A percentile compares a stretch with the other conserved stretches of the same genome.
phyloP scores from a whole-genome alignment of 2,329 filamentous ascomycete genomes.

The Claviceps capensis region DNA sequence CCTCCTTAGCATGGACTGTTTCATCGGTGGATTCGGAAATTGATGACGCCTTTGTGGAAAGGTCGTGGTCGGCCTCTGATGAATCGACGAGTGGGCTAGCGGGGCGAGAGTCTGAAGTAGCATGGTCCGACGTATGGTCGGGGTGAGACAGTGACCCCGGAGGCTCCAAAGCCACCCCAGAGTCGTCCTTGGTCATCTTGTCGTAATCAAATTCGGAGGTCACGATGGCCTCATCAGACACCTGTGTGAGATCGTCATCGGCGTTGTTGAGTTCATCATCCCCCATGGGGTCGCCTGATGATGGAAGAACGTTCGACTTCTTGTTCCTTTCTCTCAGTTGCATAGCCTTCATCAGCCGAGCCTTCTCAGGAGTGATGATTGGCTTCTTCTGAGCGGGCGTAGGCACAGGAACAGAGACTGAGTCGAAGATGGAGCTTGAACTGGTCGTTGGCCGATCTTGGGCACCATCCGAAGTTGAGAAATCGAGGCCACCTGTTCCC shows the following conservation, averaged over 20 bases:
- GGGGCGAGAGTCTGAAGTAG: constrained; percentile 42
- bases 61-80: constrained; percentile 45
- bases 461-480: constrained; percentile 11
- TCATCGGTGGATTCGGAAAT: constrained; percentile 50
- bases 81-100: constrained; percentile 38
- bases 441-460: constrained; percentile 26
- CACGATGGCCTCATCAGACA: constrained; percentile 12
- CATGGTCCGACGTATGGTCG: constrained; percentile 34
- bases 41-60: constrained; percentile 50
- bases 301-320: constrained; percentile 15
- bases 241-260: constrained; percentile 3
- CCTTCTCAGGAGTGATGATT: constrained; percentile 74
- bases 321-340: constrained; percentile 76
- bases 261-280: constrained; percentile 8
- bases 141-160: constrained; percentile 23
- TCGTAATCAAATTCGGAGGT: constrained; percentile 13
- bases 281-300: background rate
- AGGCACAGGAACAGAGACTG: constrained; percentile 20
- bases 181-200: constrained; percentile 35
- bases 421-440: constrained; percentile 30
- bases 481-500: constrained; percentile 22
- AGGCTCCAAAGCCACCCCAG: constrained; percentile 37
- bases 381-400: constrained; percentile 29
- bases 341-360: constrained; percentile 84
- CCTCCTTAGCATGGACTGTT: constrained; percentile 30